phyloP scores from a whole-genome alignment of 805 yeast genomes.

The Lachancea lanzarotensis region DNA sequence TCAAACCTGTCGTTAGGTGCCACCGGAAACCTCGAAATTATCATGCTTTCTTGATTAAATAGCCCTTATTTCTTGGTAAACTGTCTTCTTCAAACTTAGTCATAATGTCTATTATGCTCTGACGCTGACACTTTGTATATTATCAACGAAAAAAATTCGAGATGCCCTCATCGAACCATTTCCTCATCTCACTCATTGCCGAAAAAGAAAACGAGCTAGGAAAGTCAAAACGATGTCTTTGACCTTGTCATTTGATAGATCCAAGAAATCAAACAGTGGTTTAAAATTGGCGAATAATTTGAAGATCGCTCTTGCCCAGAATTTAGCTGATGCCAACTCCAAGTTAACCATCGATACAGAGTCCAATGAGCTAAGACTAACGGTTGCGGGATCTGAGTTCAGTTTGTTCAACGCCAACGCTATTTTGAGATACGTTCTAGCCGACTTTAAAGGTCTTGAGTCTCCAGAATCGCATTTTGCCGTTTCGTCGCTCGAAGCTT shows the following conservation, averaged over 20 bases:
- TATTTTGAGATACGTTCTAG: constrained; percentile 55
- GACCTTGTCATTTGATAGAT: constrained; percentile 26
- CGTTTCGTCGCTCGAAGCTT: constrained; percentile 19
- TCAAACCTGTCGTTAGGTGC: no score
- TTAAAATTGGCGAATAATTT: constrained; percentile 27
- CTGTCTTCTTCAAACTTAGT: no score
- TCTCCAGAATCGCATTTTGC: constrained; percentile 30
- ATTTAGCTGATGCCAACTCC: constrained; percentile 21
- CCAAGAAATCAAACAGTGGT: constrained; percentile 18
- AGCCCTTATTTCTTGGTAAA: no score
- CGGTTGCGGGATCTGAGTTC: constrained; percentile 25
- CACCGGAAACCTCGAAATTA: no score
- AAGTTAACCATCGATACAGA: constrained; percentile 20
- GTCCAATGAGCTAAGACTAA: constrained; percentile 22
- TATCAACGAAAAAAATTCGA: neutral
- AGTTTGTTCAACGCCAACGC: constrained; percentile 62
- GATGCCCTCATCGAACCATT: neutral
- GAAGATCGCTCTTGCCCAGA: constrained; percentile 29
- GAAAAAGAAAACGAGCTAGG: neutral
- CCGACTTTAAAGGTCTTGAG: constrained; percentile 37
- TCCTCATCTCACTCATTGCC: neutral
- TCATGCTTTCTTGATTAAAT: no score
- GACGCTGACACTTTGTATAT: no score
- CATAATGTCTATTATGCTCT: no score
- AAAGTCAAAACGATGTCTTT: constrained; percentile 13